Evolutionary conservation across 345 rosid species (phyloP).

Genomic region (Toxicodendron radicans): DNA sequence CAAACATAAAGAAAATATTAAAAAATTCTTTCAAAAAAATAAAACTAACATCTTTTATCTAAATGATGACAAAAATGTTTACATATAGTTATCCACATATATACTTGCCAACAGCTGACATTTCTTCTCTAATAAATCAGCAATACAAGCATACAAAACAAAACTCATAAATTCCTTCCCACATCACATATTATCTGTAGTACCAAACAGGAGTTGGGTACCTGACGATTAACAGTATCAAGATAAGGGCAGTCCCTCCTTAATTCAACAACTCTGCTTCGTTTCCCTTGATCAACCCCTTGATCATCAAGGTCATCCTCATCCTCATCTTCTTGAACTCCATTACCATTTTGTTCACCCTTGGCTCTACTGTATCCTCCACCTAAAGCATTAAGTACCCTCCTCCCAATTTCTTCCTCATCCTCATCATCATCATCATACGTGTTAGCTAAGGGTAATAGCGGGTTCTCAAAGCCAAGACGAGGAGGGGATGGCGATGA

Average conservation of each 20-base stretch:
- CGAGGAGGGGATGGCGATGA: constrained; percentile 39
- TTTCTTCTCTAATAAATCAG: neutral
- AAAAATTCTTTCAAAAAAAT: too few relatives aligned
- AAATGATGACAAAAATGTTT: neutral
- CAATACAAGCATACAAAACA: neutral
- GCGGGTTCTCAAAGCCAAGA: constrained; percentile 57
- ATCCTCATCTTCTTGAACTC: constrained; percentile 21
- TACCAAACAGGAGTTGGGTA: constrained; percentile 19
- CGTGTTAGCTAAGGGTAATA: constrained; percentile 55
- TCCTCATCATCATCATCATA: constrained; percentile 52
- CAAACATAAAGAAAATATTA: neutral
- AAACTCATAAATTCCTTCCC: too few relatives aligned
- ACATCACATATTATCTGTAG: too few relatives aligned
- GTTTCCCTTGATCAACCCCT: constrained; percentile 37
- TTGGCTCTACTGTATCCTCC: constrained; percentile 13
- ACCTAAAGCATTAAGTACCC: constrained; percentile 13
- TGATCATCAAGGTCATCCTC: constrained; percentile 36
- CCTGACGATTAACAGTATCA: constrained; percentile 99
- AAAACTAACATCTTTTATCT: neutral
- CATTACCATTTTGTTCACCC: constrained; percentile 25
- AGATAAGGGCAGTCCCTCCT: constrained; percentile 97
- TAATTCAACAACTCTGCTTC: constrained; percentile 59
- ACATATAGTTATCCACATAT: neutral
- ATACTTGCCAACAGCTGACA: neutral
- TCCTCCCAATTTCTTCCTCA: constrained; percentile 30